Conservation (phyloP, 192 early-diverging fungal genomes). For the Dimargaris cristalligena region DNA sequence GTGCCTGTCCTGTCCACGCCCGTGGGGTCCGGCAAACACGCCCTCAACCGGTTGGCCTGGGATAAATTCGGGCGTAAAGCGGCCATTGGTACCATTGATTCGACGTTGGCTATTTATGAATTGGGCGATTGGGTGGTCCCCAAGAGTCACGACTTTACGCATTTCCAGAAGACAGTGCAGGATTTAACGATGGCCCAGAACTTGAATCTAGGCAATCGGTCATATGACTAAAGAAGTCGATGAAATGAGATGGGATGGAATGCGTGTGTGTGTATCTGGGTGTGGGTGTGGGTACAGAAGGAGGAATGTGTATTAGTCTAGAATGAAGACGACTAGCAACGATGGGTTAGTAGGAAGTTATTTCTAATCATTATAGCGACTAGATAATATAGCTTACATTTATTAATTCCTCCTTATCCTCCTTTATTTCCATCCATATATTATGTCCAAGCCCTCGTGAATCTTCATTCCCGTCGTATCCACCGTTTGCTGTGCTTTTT, state of each 20-base stretch:
- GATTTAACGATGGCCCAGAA: no score
- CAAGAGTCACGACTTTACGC: conserved; percentile 23
- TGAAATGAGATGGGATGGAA: neutral
- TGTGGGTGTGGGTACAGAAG: neutral
- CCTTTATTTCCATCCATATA: neutral
- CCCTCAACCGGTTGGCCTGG: conserved; percentile 90
- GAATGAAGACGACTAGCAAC: neutral
- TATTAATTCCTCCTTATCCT: neutral
- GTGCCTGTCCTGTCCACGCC: conserved; percentile 26
- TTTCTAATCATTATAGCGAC: no score
- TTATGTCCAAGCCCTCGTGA: neutral
- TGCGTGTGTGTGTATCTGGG: neutral
- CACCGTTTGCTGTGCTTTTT: neutral
- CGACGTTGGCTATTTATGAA: conserved; percentile 74
- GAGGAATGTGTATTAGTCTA: neutral
- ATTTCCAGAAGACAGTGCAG: conserved; percentile 12
- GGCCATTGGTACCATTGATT: conserved; percentile 71
- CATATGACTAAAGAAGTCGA: no score
- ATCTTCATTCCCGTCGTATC: neutral
- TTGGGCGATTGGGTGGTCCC: conserved; percentile 62
- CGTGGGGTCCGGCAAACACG: conserved; percentile 31
- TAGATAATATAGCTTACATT: neutral
- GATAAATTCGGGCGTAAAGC: conserved; percentile 71
- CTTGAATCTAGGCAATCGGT: no score
- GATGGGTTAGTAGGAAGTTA: neutral